Base-by-base conservation (phyloP, 2,329 filamentous ascomycete species). In the Cladophialophora bantiana region DNA sequence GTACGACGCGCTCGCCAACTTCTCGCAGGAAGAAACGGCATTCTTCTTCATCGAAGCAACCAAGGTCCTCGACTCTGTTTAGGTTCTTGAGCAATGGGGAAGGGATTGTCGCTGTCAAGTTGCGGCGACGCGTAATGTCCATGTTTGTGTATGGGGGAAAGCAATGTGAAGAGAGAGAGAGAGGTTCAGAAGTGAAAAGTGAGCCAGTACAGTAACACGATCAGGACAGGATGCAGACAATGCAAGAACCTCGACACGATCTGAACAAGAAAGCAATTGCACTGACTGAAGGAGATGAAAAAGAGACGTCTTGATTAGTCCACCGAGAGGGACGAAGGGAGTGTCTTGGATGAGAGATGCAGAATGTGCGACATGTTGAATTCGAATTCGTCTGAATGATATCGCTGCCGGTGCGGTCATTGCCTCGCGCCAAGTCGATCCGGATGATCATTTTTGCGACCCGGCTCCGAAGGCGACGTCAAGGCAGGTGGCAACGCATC, bases 1-100 rank as follows among this genome's bases (percentile, higher is more conserved):
- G 69, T 26, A 74, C 71, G 35, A 74, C 65, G 20, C 67, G 67
- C 9, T 60, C 42, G 26, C 72, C 73, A 7, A 74, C 66, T 59
- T 73, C 71, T n/a, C 71, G 66, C 13, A 74, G 60, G 56, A 73
- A 71, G 64, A 69, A 72, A 20, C 73, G 72, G 53, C 73, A 74
- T n/a, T 69, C 64, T 52, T 74, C 73, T 61, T 74, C 73, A 40
- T 75, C 71, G 42, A 73, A 74, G 18, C 45, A 54, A n/a, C 70
- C 71, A 31, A 72, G 60, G 26, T 67, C 67, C 48, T 65, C 38
- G 59, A 67, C 38, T 18, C 52, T 53, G 32, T 59, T 59, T 9
- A 54, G 55, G 31, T 68, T 64, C 12, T 53, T 38, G 15, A 64
- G 31, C 13, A 42, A 34, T 13, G 62, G 53, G 12, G 57, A 62